Evolutionary conservation across 768 basidiomycete species (phyloP).

Genomic region (Suillus cothurnatus): DNA sequence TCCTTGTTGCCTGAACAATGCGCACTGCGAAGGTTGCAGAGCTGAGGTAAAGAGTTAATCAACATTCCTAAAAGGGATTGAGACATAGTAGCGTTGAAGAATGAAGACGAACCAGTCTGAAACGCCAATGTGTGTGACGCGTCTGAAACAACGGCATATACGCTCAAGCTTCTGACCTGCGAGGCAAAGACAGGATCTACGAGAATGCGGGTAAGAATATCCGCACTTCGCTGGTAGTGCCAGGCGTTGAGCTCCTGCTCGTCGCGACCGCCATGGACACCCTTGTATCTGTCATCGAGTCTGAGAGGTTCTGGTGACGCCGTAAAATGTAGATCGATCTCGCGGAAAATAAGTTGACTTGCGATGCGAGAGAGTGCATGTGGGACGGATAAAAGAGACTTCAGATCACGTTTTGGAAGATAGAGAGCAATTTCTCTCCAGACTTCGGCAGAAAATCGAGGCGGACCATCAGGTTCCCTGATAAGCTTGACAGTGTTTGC

Average conservation of each 20-base stretch:
- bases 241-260: conserved; percentile 45
- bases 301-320: conserved; percentile 30
- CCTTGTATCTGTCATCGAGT: conserved; percentile 12
- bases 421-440: conserved; percentile 70
- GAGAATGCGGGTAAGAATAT: conserved; percentile 68
- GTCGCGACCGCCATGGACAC: conserved; percentile 11
- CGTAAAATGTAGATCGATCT: conserved; percentile 65
- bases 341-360: conserved; percentile 60
- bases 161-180: conserved; percentile 56
- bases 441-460: conserved; percentile 62
- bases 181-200: conserved; percentile 59
- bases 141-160: conserved; percentile 57
- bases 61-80: conserved; percentile 53
- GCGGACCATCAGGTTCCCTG: conserved; percentile 40
- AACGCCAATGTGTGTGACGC: conserved; percentile 57
- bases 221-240: conserved; percentile 62
- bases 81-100: neutral
- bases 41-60: conserved; percentile 65
- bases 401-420: conserved; percentile 68
- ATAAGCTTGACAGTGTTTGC: conserved; percentile 23
- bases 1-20: conserved; percentile 61
- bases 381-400: conserved; percentile 62
- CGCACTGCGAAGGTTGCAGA: conserved; percentile 59
- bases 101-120: conserved; percentile 52
- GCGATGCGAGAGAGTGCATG: conserved; percentile 70